Evolutionary conservation across 257 asterid species (phyloP).

Genomic region (Cinchona pubescens): DNA sequence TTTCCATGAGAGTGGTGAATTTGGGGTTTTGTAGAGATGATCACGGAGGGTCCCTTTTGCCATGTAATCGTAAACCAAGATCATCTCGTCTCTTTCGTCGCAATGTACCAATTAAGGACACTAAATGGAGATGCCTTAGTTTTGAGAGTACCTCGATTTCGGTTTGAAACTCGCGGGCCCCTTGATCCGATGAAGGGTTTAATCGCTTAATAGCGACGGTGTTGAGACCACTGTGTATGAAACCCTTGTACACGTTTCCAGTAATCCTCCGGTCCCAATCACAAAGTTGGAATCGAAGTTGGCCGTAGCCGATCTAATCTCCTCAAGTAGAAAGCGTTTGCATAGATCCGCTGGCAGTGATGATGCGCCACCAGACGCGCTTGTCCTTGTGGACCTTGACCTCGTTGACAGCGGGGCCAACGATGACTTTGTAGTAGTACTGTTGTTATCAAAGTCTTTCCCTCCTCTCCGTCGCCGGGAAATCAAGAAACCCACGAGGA

Average conservation of each 20-base stretch:
- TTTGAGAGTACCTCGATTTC: slow-evolving; percentile 56
- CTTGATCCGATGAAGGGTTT: slow-evolving; percentile 48
- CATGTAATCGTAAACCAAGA: slow-evolving; percentile 71
- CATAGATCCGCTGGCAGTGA: slow-evolving; percentile 34
- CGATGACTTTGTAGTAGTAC: slow-evolving; percentile 31
- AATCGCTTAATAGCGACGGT: slow-evolving; percentile 51
- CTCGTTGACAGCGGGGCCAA: slow-evolving; percentile 29
- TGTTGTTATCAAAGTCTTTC: slow-evolving; percentile 26
- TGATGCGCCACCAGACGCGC: slow-evolving; percentile 25
- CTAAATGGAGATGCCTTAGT: slow-evolving; percentile 57
- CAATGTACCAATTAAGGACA: slow-evolving; percentile 65
- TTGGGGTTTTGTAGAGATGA: slow-evolving; percentile 43
- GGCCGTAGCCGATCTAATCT: slow-evolving; percentile 41
- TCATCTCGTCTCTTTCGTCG: slow-evolving; percentile 57
- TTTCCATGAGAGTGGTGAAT: slow-evolving; percentile 46
- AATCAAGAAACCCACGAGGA: slow-evolving; percentile 24
- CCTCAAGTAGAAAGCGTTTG: slow-evolving; percentile 42
- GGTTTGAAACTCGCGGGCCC: no score
- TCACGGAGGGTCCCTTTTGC: slow-evolving; percentile 50
- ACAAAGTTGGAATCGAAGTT: slow-evolving; percentile 38
- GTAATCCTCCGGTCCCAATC: slow-evolving; percentile 59
- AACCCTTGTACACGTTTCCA: slow-evolving; percentile 57
- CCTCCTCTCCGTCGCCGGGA: slow-evolving; percentile 25
- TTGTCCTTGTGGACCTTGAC: slow-evolving; percentile 30
- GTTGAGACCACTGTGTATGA: slow-evolving; percentile 30